Evolutionary conservation across 2,329 filamentous ascomycete species (phyloP).

Genomic region (Monilinia fructigena): DNA sequence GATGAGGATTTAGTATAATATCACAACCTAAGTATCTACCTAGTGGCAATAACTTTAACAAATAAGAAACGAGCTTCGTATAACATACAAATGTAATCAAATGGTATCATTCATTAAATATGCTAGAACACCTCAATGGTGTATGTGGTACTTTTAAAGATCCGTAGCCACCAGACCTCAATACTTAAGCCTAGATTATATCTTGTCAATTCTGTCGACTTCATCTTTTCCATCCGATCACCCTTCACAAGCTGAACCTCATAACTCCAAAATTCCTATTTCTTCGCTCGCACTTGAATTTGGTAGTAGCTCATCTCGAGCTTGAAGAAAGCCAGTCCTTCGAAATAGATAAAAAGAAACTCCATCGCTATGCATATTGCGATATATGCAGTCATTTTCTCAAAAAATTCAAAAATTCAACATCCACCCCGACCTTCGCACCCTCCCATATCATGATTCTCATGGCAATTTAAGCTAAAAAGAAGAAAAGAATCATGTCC

Average conservation of each 20-base stretch:
- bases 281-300: neutral
- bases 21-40: no score
- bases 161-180: neutral
- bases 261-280: neutral
- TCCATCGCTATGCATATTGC: constrained; percentile 33
- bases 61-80: no score
- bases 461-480: neutral
- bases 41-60: no score
- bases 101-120: constrained; percentile 11
- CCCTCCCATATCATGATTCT: neutral
- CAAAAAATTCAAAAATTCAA: constrained; percentile 1
- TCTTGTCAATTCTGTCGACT: neutral
- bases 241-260: neutral
- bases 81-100: neutral
- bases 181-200: neutral
- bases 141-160: neutral
- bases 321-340: neutral
- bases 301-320: neutral
- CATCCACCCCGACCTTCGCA: neutral
- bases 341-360: constrained; percentile 23
- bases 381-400: neutral
- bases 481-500: neutral
- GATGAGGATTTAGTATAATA: no score
- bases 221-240: neutral
- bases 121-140: neutral